Percentiles rank a stretch among this genome's conserved stretches.
phyloP scores from a whole-genome alignment of 208 protist species.

The Crithidia fasciculata region DNA sequence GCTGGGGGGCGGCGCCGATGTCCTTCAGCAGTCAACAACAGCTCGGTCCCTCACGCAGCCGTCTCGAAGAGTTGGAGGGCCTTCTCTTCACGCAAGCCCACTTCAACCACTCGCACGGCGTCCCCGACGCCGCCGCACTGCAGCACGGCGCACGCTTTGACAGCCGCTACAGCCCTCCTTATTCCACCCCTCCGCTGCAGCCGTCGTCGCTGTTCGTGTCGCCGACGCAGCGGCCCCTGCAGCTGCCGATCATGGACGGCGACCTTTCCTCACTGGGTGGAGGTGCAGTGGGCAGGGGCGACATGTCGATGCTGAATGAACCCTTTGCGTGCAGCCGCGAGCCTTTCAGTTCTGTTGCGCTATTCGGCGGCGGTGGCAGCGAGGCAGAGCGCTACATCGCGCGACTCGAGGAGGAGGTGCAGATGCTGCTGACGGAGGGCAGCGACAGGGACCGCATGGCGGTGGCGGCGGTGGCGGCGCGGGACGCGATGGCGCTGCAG shows the following conservation, averaged over 20 bases:
- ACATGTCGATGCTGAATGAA: neutral
- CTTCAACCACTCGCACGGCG: neutral
- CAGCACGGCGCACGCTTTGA: neutral
- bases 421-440: slow-evolving; percentile 31
- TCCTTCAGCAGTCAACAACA: too few relatives aligned
- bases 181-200: neutral
- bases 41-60: neutral
- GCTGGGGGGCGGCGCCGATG: too few relatives aligned
- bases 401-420: slow-evolving; percentile 41
- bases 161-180: too few relatives aligned
- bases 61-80: slow-evolving; percentile 20
- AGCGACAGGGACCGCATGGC: slow-evolving; percentile 6
- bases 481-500: slow-evolving; percentile 19
- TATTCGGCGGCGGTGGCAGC: neutral
- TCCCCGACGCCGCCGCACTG: neutral
- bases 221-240: neutral
- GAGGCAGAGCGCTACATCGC: slow-evolving; percentile 41
- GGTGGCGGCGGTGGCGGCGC: neutral
- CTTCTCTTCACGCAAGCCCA: slow-evolving; percentile 14
- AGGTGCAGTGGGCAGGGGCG: neutral
- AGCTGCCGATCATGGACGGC: neutral
- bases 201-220: neutral
- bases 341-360: neutral
- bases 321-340: neutral
- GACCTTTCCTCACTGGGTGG: slow-evolving; percentile 4